Base-by-base conservation (phyloP, 768 basidiomycete genomes). In the Lactarius vividus region DNA sequence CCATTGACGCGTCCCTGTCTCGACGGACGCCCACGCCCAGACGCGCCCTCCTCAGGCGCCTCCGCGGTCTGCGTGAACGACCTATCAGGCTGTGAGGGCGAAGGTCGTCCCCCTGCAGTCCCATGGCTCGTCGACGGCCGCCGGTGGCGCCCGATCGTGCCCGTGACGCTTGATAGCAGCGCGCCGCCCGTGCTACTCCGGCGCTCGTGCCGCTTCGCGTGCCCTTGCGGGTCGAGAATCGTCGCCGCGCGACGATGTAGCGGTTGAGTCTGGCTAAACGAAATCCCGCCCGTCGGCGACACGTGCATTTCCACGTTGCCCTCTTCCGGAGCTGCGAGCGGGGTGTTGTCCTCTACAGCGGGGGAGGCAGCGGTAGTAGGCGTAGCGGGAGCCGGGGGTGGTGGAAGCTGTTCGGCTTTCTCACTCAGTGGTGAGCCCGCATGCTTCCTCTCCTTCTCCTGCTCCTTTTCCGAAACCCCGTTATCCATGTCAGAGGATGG, bases 151-250 rank as follows among this genome's bases (percentile, higher is more conserved):
- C 88, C 87, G 65, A 89, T 81, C 4, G 87, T 85, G 18, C 85
- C 86, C 15, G 81, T 72, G 15, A 72, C 73, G 10, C 60, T 82
- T 29, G 79, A 80, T 46, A 85, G 73, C 53, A 85, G 73, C 56
- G 86, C 84, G 28, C 84, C 89, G 31, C 90, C 88, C 0, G 88
- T 89, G 72, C 89, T 92, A 72, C 89, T 91, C 72, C 92, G 77
- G 72, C 91, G 80, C 69, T 90, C 88, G 73, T 93, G 91, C 52
- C 86, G 79, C 16, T 80, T 78, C 28, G 85, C 77, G 16, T 86
- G 80, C 18, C 86, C 84, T 57, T 85, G 82, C 0, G 89, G 84
- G 74, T 93, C 91, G 39, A 92, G 73, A 42, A 92, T 81, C 18
- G 91, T 92, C 64, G 91, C 89, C 4, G 91, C 91, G 6, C 91